These are phyloP conservation scores for Chlamydomonas applanata DNA, from an alignment of 139 green algal species.

Conservation along the genomic window DNA sequence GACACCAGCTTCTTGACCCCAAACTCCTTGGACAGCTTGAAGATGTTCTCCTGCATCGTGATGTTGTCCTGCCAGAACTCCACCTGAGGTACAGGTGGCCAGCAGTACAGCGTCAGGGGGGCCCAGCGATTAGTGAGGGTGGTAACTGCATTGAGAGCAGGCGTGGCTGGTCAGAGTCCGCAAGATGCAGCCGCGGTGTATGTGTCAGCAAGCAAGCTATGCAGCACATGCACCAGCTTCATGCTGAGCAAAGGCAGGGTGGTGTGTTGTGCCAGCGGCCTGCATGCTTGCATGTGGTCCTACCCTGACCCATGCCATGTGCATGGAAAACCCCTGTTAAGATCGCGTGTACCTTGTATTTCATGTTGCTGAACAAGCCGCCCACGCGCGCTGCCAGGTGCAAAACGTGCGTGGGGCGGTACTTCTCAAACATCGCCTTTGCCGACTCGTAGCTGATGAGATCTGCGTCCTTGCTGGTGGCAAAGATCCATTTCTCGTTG, in stretches of 20 bases:
- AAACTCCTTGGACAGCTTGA: conserved; percentile 39
- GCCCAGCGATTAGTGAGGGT: too few species aligned
- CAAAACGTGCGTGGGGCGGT: conserved; percentile 52
- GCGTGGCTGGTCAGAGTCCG: too few species aligned
- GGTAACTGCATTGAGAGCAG: too few species aligned
- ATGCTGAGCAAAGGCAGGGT: background rate
- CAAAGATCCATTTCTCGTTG: conserved; percentile 47
- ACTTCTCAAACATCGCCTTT: conserved; percentile 44
- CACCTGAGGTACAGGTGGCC: conserved; percentile 16
- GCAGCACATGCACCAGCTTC: background rate
- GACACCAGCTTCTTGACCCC: conserved; percentile 56
- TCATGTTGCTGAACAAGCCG: conserved; percentile 61
- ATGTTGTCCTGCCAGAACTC: conserved; percentile 55
- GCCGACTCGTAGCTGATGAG: conserved; percentile 31
- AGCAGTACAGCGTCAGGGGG: background rate
- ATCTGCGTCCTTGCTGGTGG: conserved; percentile 47
- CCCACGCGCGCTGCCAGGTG: conserved; percentile 55
- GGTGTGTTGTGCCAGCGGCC: too few species aligned
- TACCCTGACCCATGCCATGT: too few species aligned
- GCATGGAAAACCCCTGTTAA: background rate
- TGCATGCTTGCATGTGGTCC: too few species aligned
- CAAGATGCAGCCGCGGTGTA: too few species aligned
- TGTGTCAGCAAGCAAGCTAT: too few species aligned
- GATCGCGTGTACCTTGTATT: conserved; percentile 10
- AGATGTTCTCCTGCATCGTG: conserved; percentile 60